Conservation (phyloP, 2,329 filamentous ascomycete species). For the Calonectria pseudoturangicola region DNA sequence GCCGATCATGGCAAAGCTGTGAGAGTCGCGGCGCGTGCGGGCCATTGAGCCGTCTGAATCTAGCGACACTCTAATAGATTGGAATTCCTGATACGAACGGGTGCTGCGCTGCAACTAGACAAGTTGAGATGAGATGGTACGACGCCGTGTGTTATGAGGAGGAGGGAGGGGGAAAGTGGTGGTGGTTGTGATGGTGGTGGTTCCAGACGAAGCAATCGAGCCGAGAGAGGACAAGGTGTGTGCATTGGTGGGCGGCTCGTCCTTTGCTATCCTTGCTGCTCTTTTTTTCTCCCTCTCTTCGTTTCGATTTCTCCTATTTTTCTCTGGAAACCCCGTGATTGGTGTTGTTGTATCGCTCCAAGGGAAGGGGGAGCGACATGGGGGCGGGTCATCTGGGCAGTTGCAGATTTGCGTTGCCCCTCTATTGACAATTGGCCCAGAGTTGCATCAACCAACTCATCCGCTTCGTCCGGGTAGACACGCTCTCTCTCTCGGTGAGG, state of each 20-base stretch:
- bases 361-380: slow-evolving; percentile 23
- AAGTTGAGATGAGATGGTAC: slow-evolving; percentile 24
- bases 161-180: neutral
- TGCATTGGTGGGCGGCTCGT: slow-evolving; percentile 13
- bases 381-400: slow-evolving; percentile 31
- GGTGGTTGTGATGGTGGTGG: neutral
- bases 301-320: slow-evolving; percentile 8
- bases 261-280: slow-evolving; percentile 8
- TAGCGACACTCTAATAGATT: slow-evolving; percentile 29
- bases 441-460: neutral
- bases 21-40: slow-evolving; percentile 45
- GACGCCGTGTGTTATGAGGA: slow-evolving; percentile 12
- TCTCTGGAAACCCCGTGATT: slow-evolving; percentile 24
- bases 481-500: neutral
- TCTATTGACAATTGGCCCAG: slow-evolving; percentile 22
- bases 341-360: slow-evolving; percentile 22
- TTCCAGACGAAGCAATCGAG: slow-evolving; percentile 21
- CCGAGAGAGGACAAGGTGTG: slow-evolving; percentile 18
- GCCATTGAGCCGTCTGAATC: slow-evolving; percentile 9
- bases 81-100: neutral
- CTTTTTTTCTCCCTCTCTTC: neutral
- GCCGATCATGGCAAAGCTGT: slow-evolving; percentile 44
- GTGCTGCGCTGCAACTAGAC: slow-evolving; percentile 28
- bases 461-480: neutral
- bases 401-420: slow-evolving; percentile 34